Conservation (phyloP, 805 yeast species). For the Clavispora phyllophila region DNA sequence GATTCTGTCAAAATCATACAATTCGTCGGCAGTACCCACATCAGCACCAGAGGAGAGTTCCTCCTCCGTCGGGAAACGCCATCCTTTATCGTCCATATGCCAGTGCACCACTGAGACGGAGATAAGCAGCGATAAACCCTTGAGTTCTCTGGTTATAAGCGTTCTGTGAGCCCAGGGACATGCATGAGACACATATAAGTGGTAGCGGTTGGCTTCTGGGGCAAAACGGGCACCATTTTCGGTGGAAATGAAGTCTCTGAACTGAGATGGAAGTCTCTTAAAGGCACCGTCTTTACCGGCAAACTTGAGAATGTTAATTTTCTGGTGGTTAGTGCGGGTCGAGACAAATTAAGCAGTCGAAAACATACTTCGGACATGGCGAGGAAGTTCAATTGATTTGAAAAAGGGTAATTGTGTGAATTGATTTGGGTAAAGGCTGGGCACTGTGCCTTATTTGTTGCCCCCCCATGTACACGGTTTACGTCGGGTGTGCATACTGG, state of each 20-base stretch:
- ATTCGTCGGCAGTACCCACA: conserved; percentile 35
- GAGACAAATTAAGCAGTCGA: background rate
- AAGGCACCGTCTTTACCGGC: conserved; percentile 52
- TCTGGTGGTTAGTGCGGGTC: conserved; percentile 9
- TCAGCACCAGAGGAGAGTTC: conserved; percentile 41
- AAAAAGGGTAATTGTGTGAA: no score
- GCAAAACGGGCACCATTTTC: conserved; percentile 56
- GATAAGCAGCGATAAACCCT: conserved; percentile 59
- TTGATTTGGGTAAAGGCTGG: no score
- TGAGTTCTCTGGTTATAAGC: conserved; percentile 63
- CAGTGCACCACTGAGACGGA: conserved; percentile 82
- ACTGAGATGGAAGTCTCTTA: conserved; percentile 50
- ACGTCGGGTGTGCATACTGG: background rate
- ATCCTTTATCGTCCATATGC: conserved; percentile 82
- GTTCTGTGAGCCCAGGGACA: conserved; percentile 98
- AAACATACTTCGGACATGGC: conserved; percentile 3
- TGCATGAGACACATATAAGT: conserved; percentile 79
- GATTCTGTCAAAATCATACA: conserved; percentile 55
- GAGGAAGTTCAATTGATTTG: no score
- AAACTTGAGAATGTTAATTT: conserved; percentile 42
- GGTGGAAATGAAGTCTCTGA: conserved; percentile 60
- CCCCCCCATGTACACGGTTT: background rate
- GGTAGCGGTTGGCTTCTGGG: conserved; percentile 79
- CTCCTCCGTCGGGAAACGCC: conserved; percentile 66
- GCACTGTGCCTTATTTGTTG: background rate